These are phyloP conservation scores for Selenicereus undatus DNA, from an alignment of 148 eudicot species.

Conservation along the genomic window DNA sequence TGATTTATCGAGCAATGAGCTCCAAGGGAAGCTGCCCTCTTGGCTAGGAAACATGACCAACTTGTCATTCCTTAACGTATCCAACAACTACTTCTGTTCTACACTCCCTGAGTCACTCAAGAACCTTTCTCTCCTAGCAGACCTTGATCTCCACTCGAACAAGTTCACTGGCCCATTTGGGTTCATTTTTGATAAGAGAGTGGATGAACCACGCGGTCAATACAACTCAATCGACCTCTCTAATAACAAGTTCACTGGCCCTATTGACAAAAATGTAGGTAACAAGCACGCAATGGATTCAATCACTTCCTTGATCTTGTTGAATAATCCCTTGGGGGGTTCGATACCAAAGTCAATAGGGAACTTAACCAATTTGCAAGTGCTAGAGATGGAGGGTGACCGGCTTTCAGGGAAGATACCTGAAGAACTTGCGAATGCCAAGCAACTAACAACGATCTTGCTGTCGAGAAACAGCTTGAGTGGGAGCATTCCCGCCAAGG, in stretches of 20 bases:
- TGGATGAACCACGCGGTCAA: constrained; percentile 40
- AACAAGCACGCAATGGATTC: constrained; percentile 34
- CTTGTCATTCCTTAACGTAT: constrained; percentile 54
- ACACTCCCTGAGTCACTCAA: constrained; percentile 47
- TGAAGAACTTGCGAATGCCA: constrained; percentile 42
- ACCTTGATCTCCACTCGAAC: constrained; percentile 73
- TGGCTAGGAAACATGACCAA: constrained; percentile 83
- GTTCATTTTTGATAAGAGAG: constrained; percentile 32
- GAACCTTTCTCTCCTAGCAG: constrained; percentile 39
- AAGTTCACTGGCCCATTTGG: constrained; percentile 48
- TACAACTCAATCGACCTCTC: constrained; percentile 66
- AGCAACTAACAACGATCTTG: constrained; percentile 36
- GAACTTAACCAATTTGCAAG: constrained; percentile 38
- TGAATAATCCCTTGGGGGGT: constrained; percentile 61
- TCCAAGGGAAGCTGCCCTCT: constrained; percentile 59
- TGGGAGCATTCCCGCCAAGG: constrained; percentile 50
- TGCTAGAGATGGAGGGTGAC: constrained; percentile 35
- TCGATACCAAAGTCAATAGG: constrained; percentile 58
- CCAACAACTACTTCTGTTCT: constrained; percentile 52
- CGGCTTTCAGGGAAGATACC: constrained; percentile 52
- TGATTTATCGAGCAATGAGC: constrained; percentile 58
- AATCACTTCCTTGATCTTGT: constrained; percentile 47
- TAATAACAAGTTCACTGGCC: constrained; percentile 52
- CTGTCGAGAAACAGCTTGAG: constrained; percentile 45
- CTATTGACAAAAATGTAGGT: constrained; percentile 42